Base-by-base conservation (phyloP, 257 asterid genomes). In the Dorcoceras hygrometricum region DNA sequence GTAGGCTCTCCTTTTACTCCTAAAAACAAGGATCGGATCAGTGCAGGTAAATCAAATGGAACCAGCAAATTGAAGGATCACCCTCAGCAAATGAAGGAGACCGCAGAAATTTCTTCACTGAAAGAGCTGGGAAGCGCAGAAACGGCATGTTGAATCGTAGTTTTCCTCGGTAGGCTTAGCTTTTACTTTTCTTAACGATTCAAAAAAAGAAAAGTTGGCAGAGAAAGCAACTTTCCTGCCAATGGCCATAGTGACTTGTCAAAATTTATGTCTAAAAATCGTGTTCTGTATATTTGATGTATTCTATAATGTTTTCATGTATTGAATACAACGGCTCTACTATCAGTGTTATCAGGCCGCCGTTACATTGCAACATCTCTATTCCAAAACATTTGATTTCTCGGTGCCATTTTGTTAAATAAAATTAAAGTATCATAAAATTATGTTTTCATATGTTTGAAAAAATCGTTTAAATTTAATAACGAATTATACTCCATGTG, bases 271-370 rank as follows among this genome's bases (percentile, higher is more conserved):
- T 48, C 76, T 39, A 66, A 57, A 66, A 57, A 70, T 73, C 26
- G 70, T 71, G 75, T 65, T 81, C 72, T 84, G 91, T 84, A 87
- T 84, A 87, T 81, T 63, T 31, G 48, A 61, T 79, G 79, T 75
- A 81, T 80, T 75, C 72, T 79, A 77, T 76, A 55, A 72, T 67
- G 78, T 46, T 23, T 29, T 60, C 32, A 46, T 18, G 54, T 46
- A 16, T 46, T 18, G 54, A 46, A 14, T 16, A 46, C 54, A 46
- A 46, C 18, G 54, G 20, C 22, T 46, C n/a, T n/a, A n/a, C n/a
- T n/a, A n/a, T n/a, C n/a, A n/a, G n/a, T n/a, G n/a, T n/a, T n/a
- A n/a, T n/a, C n/a, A n/a, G n/a, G n/a, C n/a, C n/a, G n/a, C n/a
- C n/a, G n/a, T n/a, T n/a, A n/a, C n/a, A n/a, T n/a, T n/a, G n/a